Conservation (phyloP, 2,329 filamentous ascomycete species). For the Penicillium sp. region DNA sequence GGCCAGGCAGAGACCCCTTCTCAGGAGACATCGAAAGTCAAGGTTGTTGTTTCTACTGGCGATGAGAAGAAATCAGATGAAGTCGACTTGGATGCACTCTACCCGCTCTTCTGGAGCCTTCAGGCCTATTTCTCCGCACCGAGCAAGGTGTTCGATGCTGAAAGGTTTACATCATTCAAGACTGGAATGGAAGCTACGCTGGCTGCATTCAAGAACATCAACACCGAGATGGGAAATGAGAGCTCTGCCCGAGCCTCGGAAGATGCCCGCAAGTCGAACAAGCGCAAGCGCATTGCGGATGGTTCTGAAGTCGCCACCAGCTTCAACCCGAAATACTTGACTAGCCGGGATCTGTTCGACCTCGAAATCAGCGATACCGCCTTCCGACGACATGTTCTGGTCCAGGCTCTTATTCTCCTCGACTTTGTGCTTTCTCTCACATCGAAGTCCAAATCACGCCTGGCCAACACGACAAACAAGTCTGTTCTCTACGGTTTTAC, state of each 20-base stretch:
- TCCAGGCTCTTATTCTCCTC: slow-evolving; percentile 89
- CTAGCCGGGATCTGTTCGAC: slow-evolving; percentile 93
- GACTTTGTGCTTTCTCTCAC: slow-evolving; percentile 94
- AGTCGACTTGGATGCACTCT: slow-evolving; percentile 71
- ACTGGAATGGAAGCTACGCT: slow-evolving; percentile 61
- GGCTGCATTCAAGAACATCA: slow-evolving; percentile 70
- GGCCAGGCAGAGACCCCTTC: slow-evolving; percentile 15
- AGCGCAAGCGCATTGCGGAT: slow-evolving; percentile 66
- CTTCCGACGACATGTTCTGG: slow-evolving; percentile 88
- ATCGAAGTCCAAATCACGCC: slow-evolving; percentile 73
- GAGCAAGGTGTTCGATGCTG: slow-evolving; percentile 70
- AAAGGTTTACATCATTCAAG: slow-evolving; percentile 66
- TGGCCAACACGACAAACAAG: slow-evolving; percentile 73
- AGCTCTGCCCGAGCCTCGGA: slow-evolving; percentile 55
- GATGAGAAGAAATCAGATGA: slow-evolving; percentile 33
- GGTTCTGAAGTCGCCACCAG: slow-evolving; percentile 64
- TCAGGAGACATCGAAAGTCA: slow-evolving; percentile 17
- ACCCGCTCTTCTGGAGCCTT: slow-evolving; percentile 89
- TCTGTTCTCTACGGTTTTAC: slow-evolving; percentile 81
- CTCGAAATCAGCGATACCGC: slow-evolving; percentile 94
- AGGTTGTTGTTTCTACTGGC: slow-evolving; percentile 24
- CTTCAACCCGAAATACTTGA: slow-evolving; percentile 98
- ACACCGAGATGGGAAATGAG: slow-evolving; percentile 67
- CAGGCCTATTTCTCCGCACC: slow-evolving; percentile 92
- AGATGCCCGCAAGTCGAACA: slow-evolving; percentile 63